Percentiles rank a stretch among this genome's conserved stretches.
These are phyloP conservation scores for Cyclospora cayetanensis DNA, from an alignment of 169 alveolate species.

Conservation along the genomic window DNA sequence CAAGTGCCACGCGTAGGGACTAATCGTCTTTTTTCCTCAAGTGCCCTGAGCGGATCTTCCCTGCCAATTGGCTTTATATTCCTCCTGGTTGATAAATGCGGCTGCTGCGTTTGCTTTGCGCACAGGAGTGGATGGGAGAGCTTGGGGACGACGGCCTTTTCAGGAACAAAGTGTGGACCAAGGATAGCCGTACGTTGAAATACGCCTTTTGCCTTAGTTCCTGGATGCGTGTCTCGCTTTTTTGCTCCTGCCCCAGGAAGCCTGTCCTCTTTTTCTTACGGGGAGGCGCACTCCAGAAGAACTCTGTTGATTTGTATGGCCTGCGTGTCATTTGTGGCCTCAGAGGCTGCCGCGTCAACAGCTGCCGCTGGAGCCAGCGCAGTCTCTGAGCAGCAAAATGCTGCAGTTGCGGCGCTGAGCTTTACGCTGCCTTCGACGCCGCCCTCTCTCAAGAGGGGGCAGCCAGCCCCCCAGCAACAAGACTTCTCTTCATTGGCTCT, in stretches of 20 bases:
- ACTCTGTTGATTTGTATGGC: too few species aligned
- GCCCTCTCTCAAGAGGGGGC: slow-evolving; percentile 60
- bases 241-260: neutral
- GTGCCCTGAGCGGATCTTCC: too few species aligned
- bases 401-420: slow-evolving; percentile 70
- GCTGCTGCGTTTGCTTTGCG: neutral
- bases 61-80: too few species aligned
- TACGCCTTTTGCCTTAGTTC: neutral
- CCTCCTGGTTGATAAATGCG: too few species aligned
- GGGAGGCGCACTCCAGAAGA: too few species aligned
- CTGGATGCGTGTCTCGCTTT: neutral
- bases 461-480: slow-evolving; percentile 56
- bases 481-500: slow-evolving; percentile 30
- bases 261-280: too few species aligned
- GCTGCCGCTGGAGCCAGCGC: slow-evolving; percentile 27
- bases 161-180: slow-evolving; percentile 66
- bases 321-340: neutral
- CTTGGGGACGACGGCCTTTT: slow-evolving; percentile 64
- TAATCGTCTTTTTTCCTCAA: too few species aligned
- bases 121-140: slow-evolving; percentile 66
- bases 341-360: slow-evolving; percentile 63
- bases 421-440: slow-evolving; percentile 70
- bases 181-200: slow-evolving; percentile 20
- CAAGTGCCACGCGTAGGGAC: too few species aligned
- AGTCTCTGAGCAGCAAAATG: slow-evolving; percentile 44